phyloP scores from a whole-genome alignment of 352 stramenopile species.

The Pythium folliculosum region DNA sequence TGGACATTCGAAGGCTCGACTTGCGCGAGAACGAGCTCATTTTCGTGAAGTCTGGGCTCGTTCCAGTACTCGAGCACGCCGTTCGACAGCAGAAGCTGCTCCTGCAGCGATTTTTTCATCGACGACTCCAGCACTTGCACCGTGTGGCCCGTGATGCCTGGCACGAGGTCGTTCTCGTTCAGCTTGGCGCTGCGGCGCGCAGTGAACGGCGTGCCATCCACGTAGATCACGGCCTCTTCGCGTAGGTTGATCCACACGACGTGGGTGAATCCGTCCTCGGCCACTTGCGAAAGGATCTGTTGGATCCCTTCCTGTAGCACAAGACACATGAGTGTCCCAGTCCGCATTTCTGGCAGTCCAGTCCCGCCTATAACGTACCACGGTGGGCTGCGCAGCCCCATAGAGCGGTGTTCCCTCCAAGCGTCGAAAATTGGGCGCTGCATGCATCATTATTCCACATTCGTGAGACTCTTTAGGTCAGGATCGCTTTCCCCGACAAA shows the following conservation, averaged over 20 bases:
- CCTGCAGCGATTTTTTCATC: conserved; percentile 77
- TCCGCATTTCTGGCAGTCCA: neutral
- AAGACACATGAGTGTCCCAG: neutral
- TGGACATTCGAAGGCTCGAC: conserved; percentile 51
- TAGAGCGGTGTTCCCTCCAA: conserved; percentile 74
- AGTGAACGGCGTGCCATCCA: conserved; percentile 72
- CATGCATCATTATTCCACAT: neutral
- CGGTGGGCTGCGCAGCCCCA: conserved; percentile 67
- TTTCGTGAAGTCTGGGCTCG: conserved; percentile 63
- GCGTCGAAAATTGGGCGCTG: conserved; percentile 79
- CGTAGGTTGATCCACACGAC: conserved; percentile 86
- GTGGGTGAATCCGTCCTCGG: conserved; percentile 72
- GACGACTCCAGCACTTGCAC: conserved; percentile 80
- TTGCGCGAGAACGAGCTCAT: conserved; percentile 48
- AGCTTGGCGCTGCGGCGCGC: conserved; percentile 70
- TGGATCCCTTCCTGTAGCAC: conserved; percentile 56
- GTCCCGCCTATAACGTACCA: conserved; percentile 38
- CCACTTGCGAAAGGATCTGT: conserved; percentile 65
- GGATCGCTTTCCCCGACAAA: neutral
- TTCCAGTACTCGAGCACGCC: conserved; percentile 82
- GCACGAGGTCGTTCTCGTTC: conserved; percentile 84
- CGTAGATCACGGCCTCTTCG: conserved; percentile 86
- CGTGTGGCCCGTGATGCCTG: conserved; percentile 80
- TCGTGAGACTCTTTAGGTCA: neutral
- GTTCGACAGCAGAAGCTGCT: conserved; percentile 51